Evolutionary conservation across 345 rosid species (phyloP).

Genomic region (Linum trigynum): DNA sequence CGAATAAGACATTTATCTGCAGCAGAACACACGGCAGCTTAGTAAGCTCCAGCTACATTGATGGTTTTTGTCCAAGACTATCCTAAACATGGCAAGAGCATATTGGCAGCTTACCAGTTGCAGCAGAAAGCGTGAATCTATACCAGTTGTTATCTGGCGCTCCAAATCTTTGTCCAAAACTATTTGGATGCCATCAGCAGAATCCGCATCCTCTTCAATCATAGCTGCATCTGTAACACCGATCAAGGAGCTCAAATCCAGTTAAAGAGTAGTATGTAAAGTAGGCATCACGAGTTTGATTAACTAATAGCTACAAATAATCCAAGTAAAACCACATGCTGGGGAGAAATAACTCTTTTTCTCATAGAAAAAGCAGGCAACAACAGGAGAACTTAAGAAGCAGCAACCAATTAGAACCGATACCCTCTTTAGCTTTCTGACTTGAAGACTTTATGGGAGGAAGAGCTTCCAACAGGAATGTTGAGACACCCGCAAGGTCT

Average conservation of each 20-base stretch:
- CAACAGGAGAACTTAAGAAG: background rate
- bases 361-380: background rate
- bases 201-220: slow-evolving; percentile 59
- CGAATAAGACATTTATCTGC: slow-evolving; percentile 78
- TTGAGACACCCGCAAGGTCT: slow-evolving; percentile 67
- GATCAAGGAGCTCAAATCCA: slow-evolving; percentile 11
- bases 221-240: slow-evolving; percentile 40
- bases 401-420: slow-evolving; percentile 12
- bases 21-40: slow-evolving; percentile 13
- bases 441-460: slow-evolving; percentile 56
- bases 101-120: slow-evolving; percentile 57
- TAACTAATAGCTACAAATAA: background rate
- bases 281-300: background rate
- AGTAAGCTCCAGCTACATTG: slow-evolving; percentile 3
- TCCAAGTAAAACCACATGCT: background rate
- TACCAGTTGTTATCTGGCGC: slow-evolving; percentile 61
- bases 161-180: slow-evolving; percentile 51
- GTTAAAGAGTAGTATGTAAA: background rate
- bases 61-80: slow-evolving; percentile 13
- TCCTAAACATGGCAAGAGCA: slow-evolving; percentile 12
- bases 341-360: background rate
- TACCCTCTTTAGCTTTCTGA: slow-evolving; percentile 49
- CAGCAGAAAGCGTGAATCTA: slow-evolving; percentile 75
- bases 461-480: slow-evolving; percentile 69
- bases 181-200: slow-evolving; percentile 46